phyloP scores from a whole-genome alignment of 805 yeast genomes.

The Barnettozyma populi region DNA sequence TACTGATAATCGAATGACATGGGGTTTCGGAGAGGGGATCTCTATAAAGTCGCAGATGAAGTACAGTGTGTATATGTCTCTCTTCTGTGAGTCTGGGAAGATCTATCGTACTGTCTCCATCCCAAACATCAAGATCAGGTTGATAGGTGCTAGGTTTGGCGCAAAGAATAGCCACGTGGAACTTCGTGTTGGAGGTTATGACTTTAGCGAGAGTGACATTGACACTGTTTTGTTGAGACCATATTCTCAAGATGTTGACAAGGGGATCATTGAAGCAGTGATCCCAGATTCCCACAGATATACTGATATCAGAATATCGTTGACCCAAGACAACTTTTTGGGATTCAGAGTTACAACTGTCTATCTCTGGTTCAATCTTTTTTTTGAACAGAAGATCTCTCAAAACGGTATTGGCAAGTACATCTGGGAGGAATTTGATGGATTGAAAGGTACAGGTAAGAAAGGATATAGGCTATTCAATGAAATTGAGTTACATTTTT shows the following conservation, averaged over 20 bases:
- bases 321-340: background rate
- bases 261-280: background rate
- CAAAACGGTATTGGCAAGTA: constrained; percentile 5
- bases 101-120: background rate
- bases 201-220: constrained; percentile 1
- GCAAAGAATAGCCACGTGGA: background rate
- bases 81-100: constrained; percentile 1
- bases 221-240: constrained; percentile 1
- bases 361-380: constrained; percentile 39
- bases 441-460: constrained; percentile 53
- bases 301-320: constrained; percentile 23
- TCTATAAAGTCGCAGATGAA: constrained; percentile 65
- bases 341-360: constrained; percentile 17
- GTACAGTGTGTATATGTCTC: constrained; percentile 49
- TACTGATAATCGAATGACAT: constrained; percentile 51
- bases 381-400: constrained; percentile 33
- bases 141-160: constrained; percentile 3
- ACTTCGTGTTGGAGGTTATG: constrained; percentile 3
- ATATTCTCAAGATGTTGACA: background rate
- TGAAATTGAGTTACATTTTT: constrained; percentile 9
- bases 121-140: constrained; percentile 2
- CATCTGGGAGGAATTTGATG: constrained; percentile 56
- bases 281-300: constrained; percentile 4
- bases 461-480: constrained; percentile 53
- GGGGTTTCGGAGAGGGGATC: constrained; percentile 57